Evolutionary conservation across 305 asterid species (phyloP).

Genomic region (Lippia alba): DNA sequence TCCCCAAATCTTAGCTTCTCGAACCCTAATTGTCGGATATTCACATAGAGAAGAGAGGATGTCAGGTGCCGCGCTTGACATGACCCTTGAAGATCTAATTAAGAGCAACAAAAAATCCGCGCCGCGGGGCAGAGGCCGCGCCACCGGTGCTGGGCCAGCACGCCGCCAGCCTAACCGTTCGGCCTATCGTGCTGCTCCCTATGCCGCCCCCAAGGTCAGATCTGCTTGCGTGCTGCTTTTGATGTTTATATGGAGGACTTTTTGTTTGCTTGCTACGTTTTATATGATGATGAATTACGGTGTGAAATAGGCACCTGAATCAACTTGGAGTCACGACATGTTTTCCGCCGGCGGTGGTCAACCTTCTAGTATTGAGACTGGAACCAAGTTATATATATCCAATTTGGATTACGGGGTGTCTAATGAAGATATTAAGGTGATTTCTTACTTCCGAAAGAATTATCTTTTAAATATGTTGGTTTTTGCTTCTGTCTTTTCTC

Average conservation of each 20-base stretch:
- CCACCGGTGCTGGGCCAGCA: constrained; percentile 63
- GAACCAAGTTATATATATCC: constrained; percentile 86
- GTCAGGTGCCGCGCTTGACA: constrained; percentile 80
- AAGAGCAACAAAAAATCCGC: constrained; percentile 77
- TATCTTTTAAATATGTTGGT: no score
- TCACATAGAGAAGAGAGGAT: constrained; percentile 39
- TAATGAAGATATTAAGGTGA: constrained; percentile 86
- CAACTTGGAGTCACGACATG: constrained; percentile 87
- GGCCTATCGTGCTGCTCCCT: constrained; percentile 71
- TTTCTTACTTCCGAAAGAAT: neutral
- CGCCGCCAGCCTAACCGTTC: constrained; percentile 70
- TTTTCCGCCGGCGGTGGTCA: constrained; percentile 56
- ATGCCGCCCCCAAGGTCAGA: constrained; percentile 73
- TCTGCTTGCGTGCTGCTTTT: constrained; percentile 34
- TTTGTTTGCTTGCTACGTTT: neutral
- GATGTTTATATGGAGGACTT: constrained; percentile 4
- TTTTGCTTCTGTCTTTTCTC: no score
- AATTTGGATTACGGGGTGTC: constrained; percentile 93
- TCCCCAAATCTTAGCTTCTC: constrained; percentile 21
- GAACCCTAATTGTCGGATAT: constrained; percentile 44
- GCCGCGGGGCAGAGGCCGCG: constrained; percentile 58
- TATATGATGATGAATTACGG: constrained; percentile 26
- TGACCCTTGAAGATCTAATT: constrained; percentile 87
- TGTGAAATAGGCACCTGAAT: constrained; percentile 75
- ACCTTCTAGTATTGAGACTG: constrained; percentile 81